Conservation (phyloP, 345 rosid genomes). For the Psidium guajava region DNA sequence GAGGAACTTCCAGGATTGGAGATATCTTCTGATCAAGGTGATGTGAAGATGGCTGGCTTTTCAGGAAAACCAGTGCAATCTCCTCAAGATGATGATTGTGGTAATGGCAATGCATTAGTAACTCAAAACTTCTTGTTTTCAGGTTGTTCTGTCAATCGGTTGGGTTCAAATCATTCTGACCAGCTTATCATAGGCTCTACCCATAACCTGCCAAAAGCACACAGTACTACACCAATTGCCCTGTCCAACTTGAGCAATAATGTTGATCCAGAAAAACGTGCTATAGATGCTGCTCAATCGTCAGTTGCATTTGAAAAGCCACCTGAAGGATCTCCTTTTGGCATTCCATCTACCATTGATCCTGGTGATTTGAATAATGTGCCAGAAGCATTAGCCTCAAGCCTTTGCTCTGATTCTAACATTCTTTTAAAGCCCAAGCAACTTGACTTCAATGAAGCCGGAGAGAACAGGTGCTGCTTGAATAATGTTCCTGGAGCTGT, state of each 20-base stretch:
- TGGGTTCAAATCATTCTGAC: constrained; percentile 3
- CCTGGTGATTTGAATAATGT: not conserved
- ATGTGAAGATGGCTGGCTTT: not conserved
- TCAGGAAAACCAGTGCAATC: not conserved
- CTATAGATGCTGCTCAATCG: constrained; percentile 6
- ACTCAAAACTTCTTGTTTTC: not conserved
- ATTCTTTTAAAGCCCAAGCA: constrained; percentile 24
- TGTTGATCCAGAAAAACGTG: constrained; percentile 2
- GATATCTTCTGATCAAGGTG: not conserved
- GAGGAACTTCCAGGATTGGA: not conserved
- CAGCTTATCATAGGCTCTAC: not conserved
- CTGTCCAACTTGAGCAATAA: not conserved
- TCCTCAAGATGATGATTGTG: not conserved
- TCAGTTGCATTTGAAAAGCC: constrained; percentile 2
- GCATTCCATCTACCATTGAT: constrained; percentile 12
- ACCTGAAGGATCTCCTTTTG: constrained; percentile 11
- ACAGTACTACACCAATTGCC: not conserved
- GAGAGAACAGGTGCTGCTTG: constrained; percentile 8
- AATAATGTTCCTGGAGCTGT: constrained; percentile 6
- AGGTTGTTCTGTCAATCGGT: not conserved
- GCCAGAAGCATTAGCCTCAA: constrained; percentile 9
- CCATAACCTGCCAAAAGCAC: not conserved
- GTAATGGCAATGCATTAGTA: not conserved
- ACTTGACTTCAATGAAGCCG: constrained; percentile 28
- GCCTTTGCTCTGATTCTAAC: constrained; percentile 10